These are phyloP conservation scores for Apiotrichum montevideense DNA, from an alignment of 1,284 basidiomycete species.

Conservation along the genomic window DNA sequence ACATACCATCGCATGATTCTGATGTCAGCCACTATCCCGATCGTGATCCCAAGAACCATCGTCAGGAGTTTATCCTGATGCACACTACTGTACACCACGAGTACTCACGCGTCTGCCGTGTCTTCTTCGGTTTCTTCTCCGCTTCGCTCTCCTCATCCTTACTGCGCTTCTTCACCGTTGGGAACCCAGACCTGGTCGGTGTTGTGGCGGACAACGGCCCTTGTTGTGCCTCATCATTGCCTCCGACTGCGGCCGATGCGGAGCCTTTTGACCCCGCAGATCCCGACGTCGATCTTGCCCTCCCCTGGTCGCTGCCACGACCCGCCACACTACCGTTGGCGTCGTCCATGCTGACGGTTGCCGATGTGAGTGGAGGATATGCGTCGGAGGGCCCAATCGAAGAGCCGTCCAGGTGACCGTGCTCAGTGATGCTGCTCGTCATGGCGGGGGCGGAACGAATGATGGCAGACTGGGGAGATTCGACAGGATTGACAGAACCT, in stretches of 20 bases:
- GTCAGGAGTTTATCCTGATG: constrained; percentile 14
- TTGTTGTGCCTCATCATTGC: not conserved
- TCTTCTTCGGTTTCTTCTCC: constrained; percentile 34
- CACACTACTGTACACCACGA: no score
- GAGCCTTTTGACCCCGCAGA: not conserved
- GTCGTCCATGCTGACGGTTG: no score
- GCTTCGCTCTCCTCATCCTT: constrained; percentile 4
- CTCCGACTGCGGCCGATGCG: not conserved
- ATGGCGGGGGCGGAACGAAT: no score
- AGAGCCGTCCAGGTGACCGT: no score
- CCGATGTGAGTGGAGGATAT: no score
- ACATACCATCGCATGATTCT: constrained; percentile 44
- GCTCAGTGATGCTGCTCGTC: no score
- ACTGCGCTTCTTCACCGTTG: constrained; percentile 3
- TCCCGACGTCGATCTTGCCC: not conserved
- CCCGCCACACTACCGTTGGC: no score
- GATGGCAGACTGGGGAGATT: no score
- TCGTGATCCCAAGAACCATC: no score
- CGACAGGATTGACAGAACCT: no score
- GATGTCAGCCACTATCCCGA: constrained; percentile 1
- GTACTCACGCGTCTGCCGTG: constrained; percentile 41
- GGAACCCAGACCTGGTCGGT: not conserved
- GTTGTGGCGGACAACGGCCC: not conserved
- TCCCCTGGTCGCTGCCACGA: not conserved
- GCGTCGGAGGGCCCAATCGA: no score